Conservation (phyloP, 768 basidiomycete species). For the Agaricus sinodeliciosus region DNA sequence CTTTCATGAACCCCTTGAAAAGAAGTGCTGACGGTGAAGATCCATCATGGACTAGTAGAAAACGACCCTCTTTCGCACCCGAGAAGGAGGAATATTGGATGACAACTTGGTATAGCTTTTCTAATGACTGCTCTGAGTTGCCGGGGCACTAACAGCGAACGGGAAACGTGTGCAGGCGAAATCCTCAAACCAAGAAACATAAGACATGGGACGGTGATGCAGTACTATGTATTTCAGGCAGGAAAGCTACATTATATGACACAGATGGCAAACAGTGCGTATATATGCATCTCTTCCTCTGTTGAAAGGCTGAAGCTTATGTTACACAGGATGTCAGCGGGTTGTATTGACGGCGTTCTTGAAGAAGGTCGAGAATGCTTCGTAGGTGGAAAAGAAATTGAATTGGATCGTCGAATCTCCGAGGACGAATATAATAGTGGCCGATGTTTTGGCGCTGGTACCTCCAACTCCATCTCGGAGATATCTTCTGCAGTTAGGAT, state of each 20-base stretch:
- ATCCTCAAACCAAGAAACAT: constrained; percentile 71
- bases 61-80: constrained; percentile 23
- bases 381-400: constrained; percentile 54
- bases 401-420: constrained; percentile 54
- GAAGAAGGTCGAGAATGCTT: constrained; percentile 29
- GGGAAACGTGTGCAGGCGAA: constrained; percentile 38
- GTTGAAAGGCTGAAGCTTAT: not conserved
- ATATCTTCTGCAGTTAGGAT: constrained; percentile 11
- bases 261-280: constrained; percentile 60
- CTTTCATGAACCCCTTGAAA: constrained; percentile 14
- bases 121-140: not conserved
- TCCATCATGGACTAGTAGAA: constrained; percentile 20
- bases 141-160: not conserved
- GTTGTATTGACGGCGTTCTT: constrained; percentile 37
- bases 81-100: constrained; percentile 53
- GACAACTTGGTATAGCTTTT: constrained; percentile 58
- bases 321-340: constrained; percentile 38
- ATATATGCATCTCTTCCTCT: not conserved
- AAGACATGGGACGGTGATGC: constrained; percentile 89
- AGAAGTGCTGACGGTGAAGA: constrained; percentile 11
- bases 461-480: not conserved
- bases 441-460: constrained; percentile 44
- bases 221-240: constrained; percentile 43
- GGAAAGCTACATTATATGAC: constrained; percentile 48
- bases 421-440: constrained; percentile 57